A percentile compares a stretch with the other conserved stretches of the same genome.
Evolutionary conservation across 73 alveolate genomes (phyloP).

Genomic region (Paramecium caudatum): DNA sequence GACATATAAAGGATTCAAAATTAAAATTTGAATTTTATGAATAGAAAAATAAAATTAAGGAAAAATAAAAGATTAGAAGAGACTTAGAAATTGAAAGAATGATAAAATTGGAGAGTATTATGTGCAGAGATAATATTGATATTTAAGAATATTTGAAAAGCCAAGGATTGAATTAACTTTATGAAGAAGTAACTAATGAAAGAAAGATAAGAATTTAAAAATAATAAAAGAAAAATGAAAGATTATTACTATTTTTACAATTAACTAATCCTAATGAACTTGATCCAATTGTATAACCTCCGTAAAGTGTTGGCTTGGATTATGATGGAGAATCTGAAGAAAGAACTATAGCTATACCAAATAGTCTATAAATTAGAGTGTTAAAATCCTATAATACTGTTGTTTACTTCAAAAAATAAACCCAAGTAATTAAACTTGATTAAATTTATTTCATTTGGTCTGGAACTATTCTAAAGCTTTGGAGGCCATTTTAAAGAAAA

Average conservation of each 20-base stretch:
- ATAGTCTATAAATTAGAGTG: neutral
- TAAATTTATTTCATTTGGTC: conserved; percentile 1
- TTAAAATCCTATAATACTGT: conserved; percentile 30
- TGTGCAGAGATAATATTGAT: conserved; percentile 22
- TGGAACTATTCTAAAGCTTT: neutral
- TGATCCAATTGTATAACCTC: conserved; percentile 22
- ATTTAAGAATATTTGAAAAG: neutral
- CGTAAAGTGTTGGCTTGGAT: neutral
- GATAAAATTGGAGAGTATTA: neutral
- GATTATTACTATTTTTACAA: neutral
- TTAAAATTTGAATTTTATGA: conserved; percentile 47
- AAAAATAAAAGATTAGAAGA: neutral
- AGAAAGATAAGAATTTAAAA: neutral
- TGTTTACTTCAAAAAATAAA: neutral
- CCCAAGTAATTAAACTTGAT: neutral
- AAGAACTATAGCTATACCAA: neutral
- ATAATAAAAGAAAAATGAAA: neutral
- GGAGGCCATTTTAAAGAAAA: conserved; percentile 44
- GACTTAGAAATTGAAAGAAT: conserved; percentile 31
- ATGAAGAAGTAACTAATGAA: neutral
- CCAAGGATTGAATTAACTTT: neutral
- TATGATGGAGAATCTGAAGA: conserved; percentile 19
- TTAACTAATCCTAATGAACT: conserved; percentile 21
- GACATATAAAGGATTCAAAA: conserved; percentile 21
- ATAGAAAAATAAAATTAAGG: neutral